Conservation (phyloP, 139 green algal genomes). For the Chlamydomonas sphaeroides region DNA sequence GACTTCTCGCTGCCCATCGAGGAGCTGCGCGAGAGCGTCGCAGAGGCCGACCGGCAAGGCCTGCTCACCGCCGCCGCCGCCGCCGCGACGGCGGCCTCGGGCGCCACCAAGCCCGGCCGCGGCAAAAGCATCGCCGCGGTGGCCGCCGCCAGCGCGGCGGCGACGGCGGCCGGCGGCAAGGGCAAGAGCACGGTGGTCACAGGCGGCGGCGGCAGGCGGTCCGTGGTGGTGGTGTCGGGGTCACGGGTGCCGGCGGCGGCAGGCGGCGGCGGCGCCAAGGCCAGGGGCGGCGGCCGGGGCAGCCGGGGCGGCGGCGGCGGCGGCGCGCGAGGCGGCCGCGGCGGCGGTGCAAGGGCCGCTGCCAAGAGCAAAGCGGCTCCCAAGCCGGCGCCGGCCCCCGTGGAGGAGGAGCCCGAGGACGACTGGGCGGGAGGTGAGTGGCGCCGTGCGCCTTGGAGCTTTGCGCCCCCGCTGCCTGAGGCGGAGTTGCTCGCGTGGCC, state of each 20-base stretch:
- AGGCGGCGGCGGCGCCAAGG: background rate
- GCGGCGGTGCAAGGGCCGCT: background rate
- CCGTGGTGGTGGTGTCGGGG: conserved; percentile 19
- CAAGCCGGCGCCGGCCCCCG: background rate
- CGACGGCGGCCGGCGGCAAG: background rate
- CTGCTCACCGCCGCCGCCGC: background rate
- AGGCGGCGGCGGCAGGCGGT: background rate
- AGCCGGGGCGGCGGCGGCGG: background rate
- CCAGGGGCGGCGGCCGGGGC: background rate
- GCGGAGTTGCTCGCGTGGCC: too few relatives aligned
- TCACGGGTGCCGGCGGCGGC: background rate
- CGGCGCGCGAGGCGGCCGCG: background rate
- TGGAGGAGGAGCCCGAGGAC: conserved; percentile 17
- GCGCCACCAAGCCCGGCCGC: background rate
- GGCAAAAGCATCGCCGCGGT: background rate
- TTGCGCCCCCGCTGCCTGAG: too few relatives aligned
- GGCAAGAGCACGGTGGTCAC: background rate
- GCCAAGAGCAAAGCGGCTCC: background rate
- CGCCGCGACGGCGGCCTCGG: background rate
- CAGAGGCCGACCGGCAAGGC: conserved; percentile 23
- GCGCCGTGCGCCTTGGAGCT: too few relatives aligned
- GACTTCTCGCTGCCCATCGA: conserved; percentile 17
- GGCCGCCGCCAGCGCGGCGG: background rate
- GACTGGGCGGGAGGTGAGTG: conserved; percentile 1
- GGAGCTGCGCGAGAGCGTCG: conserved; percentile 27